Evolutionary conservation across 2,329 filamentous ascomycete genomes (phyloP).

Genomic region (Aspergillus jensenii): DNA sequence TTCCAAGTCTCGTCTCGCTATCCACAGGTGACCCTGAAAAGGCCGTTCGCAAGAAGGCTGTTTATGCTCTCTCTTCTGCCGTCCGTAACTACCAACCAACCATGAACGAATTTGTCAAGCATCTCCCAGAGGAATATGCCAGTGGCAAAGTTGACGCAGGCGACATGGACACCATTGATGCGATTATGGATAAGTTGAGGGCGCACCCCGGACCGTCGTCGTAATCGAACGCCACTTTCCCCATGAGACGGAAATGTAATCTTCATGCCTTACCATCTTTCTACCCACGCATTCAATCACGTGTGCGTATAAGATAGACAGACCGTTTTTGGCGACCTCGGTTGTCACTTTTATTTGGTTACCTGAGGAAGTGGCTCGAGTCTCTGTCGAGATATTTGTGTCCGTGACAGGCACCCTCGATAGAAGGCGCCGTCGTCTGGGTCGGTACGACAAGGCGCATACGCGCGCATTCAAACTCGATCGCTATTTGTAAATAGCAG

Average conservation of each 20-base stretch:
- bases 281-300: not conserved
- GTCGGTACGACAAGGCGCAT: not conserved
- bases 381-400: not conserved
- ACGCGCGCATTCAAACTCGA: not conserved
- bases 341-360: not conserved
- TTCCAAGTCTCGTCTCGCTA: slow-evolving; percentile 68
- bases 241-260: not conserved
- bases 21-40: slow-evolving; percentile 59
- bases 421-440: not conserved
- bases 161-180: slow-evolving; percentile 85
- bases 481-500: not conserved
- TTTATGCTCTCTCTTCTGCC: slow-evolving; percentile 83
- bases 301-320: not conserved
- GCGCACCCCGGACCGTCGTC: slow-evolving; percentile 40
- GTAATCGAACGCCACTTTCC: slow-evolving; percentile 14
- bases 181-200: slow-evolving; percentile 67
- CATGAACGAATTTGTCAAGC: slow-evolving; percentile 64
- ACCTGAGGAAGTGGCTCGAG: not conserved
- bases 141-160: slow-evolving; percentile 68
- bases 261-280: not conserved
- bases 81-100: slow-evolving; percentile 86
- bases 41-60: slow-evolving; percentile 77
- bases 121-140: slow-evolving; percentile 62
- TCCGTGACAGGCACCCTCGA: not conserved
- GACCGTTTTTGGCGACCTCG: not conserved